Evolutionary conservation across 148 eudicot genomes (phyloP).

Genomic region (Rhododendron mucronatum): DNA sequence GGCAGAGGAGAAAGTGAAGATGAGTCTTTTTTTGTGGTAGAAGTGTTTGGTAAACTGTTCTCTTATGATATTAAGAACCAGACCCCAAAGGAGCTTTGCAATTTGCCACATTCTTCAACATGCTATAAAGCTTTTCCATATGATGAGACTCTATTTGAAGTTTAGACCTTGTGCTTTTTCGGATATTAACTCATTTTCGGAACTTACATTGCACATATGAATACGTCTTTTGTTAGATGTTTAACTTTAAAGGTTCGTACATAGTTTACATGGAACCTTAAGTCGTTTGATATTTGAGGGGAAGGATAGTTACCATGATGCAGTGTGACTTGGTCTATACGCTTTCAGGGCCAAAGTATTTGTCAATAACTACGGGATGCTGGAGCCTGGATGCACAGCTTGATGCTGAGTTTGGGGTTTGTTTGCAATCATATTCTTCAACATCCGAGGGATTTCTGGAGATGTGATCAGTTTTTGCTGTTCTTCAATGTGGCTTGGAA

Average conservation of each 20-base stretch:
- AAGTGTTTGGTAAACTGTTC: background rate
- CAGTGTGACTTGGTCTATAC: background rate
- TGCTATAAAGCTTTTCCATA: background rate
- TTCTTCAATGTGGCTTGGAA: background rate
- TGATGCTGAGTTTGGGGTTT: background rate
- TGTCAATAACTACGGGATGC: background rate
- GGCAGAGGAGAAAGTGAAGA: constrained; percentile 3
- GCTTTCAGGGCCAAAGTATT: too few species aligned
- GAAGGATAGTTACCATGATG: background rate
- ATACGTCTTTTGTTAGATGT: background rate
- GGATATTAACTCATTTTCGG: background rate
- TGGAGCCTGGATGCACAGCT: too few species aligned
- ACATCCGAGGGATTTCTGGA: background rate
- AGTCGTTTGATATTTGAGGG: background rate
- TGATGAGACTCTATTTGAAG: background rate
- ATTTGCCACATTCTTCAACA: background rate
- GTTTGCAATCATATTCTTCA: background rate
- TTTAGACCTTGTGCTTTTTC: background rate
- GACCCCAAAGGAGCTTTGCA: background rate
- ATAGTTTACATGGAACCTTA: background rate
- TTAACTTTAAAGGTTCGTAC: background rate
- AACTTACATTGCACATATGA: background rate
- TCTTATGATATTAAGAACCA: background rate
- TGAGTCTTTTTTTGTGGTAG: constrained; percentile 6
- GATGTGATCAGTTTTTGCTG: background rate